Evolutionary conservation across 306 rosid species (phyloP).

Genomic region (Canavalia gladiata): DNA sequence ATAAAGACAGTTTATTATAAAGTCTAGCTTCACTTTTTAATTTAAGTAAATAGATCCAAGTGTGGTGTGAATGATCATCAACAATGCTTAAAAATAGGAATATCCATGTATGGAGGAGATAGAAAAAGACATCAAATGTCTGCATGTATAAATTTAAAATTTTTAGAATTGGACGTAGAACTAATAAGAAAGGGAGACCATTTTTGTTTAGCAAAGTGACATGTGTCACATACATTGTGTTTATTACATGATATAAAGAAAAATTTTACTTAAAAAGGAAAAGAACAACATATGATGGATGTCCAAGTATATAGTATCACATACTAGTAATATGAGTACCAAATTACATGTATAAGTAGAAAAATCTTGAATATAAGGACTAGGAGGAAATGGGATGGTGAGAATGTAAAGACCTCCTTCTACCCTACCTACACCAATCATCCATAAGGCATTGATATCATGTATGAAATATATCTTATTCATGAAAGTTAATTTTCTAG

Average conservation of each 20-base stretch:
- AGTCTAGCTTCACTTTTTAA: not conserved
- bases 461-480: too few relatives aligned
- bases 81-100: not conserved
- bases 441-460: too few relatives aligned
- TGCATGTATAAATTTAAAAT: not conserved
- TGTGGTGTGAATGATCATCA: not conserved
- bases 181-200: not conserved
- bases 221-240: not conserved
- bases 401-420: too few relatives aligned
- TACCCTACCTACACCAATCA: too few relatives aligned
- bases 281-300: too few relatives aligned
- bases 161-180: not conserved
- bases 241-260: not conserved
- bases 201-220: not conserved
- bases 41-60: not conserved
- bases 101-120: not conserved
- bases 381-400: too few relatives aligned
- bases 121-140: not conserved
- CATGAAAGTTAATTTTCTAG: too few relatives aligned
- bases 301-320: too few relatives aligned
- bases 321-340: too few relatives aligned
- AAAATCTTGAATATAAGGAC: too few relatives aligned
- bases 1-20: not conserved
- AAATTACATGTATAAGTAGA: too few relatives aligned
- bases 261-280: not conserved